A percentile compares a stretch with the other conserved stretches of the same genome.
These are phyloP conservation scores for Cladophialophora yegresii DNA, from an alignment of 2,329 filamentous ascomycete genomes.

Conservation along the genomic window DNA sequence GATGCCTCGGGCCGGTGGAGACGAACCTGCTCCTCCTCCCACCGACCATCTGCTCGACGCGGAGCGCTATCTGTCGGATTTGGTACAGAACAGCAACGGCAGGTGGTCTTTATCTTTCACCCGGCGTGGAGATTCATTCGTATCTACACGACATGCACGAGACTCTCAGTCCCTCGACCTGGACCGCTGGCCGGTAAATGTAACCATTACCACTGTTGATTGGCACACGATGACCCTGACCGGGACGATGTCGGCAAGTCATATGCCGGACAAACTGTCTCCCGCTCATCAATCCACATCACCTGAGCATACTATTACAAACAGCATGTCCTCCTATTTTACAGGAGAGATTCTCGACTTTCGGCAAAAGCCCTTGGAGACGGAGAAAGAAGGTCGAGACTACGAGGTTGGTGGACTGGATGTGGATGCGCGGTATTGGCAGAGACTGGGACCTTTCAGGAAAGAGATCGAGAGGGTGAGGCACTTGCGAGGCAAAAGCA, in stretches of 20 bases:
- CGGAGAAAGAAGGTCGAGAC: slow-evolving; percentile 45
- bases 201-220: slow-evolving; percentile 65
- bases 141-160: slow-evolving; percentile 36
- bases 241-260: slow-evolving; percentile 70
- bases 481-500: slow-evolving; percentile 22
- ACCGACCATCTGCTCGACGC: slow-evolving; percentile 8
- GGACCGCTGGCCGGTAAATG: slow-evolving; percentile 68
- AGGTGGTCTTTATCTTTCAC: slow-evolving; percentile 36
- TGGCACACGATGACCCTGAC: slow-evolving; percentile 62
- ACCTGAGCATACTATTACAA: slow-evolving; percentile 37
- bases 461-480: slow-evolving; percentile 44
- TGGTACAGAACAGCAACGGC: slow-evolving; percentile 33
- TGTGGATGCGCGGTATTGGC: slow-evolving; percentile 53
- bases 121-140: slow-evolving; percentile 18
- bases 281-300: slow-evolving; percentile 19
- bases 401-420: slow-evolving; percentile 47
- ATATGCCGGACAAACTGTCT: slow-evolving; percentile 54
- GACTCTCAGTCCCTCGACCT: slow-evolving; percentile 38
- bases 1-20: neutral
- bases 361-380: slow-evolving; percentile 51
- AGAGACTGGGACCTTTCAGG: slow-evolving; percentile 52
- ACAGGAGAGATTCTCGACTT: slow-evolving; percentile 72
- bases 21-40: slow-evolving; percentile 3
- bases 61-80: slow-evolving; percentile 27
- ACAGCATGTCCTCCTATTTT: slow-evolving; percentile 64